Percentiles rank a stretch among this genome's conserved stretches.
Evolutionary conservation across 352 stramenopile species (phyloP).

Genomic region (Globisporangium nodosum): DNA sequence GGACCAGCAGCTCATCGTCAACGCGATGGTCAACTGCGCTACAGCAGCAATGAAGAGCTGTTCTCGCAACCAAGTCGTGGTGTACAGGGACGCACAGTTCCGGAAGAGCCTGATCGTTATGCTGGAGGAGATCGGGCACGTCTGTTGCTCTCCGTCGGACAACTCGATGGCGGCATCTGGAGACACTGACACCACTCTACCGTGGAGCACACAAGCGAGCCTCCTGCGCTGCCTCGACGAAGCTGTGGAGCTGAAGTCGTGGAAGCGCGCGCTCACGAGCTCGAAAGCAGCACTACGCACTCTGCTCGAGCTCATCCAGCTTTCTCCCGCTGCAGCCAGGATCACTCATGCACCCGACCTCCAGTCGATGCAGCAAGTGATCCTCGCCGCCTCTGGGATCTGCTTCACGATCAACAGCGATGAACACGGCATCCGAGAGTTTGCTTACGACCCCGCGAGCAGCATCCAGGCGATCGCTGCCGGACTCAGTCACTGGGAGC

Average conservation of each 20-base stretch:
- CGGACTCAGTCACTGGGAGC: not conserved
- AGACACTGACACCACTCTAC: conserved; percentile 1
- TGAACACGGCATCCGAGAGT: conserved; percentile 17
- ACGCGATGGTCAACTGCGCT: conserved; percentile 41
- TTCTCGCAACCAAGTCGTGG: conserved; percentile 54
- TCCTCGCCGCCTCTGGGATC: conserved; percentile 31
- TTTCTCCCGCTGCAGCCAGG: not conserved
- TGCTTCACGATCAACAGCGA: conserved; percentile 55
- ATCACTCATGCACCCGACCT: not conserved
- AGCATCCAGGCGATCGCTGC: conserved; percentile 15
- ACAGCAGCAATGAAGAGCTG: conserved; percentile 25
- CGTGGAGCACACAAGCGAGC: conserved; percentile 21
- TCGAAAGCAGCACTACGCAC: conserved; percentile 12
- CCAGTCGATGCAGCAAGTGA: conserved; percentile 4
- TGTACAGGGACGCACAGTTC: conserved; percentile 35
- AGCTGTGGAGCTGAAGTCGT: conserved; percentile 48
- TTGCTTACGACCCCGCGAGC: conserved; percentile 4
- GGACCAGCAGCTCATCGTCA: conserved; percentile 17
- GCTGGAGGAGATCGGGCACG: conserved; percentile 1
- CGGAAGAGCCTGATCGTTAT: conserved; percentile 17
- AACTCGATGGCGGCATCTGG: not conserved
- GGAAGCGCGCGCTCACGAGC: conserved; percentile 32
- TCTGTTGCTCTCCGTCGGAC: not conserved
- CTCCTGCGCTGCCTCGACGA: conserved; percentile 41
- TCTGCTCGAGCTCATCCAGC: conserved; percentile 20